These are phyloP conservation scores for Alternaria brassicicola DNA, from an alignment of 2,329 filamentous ascomycete genomes.

Conservation along the genomic window DNA sequence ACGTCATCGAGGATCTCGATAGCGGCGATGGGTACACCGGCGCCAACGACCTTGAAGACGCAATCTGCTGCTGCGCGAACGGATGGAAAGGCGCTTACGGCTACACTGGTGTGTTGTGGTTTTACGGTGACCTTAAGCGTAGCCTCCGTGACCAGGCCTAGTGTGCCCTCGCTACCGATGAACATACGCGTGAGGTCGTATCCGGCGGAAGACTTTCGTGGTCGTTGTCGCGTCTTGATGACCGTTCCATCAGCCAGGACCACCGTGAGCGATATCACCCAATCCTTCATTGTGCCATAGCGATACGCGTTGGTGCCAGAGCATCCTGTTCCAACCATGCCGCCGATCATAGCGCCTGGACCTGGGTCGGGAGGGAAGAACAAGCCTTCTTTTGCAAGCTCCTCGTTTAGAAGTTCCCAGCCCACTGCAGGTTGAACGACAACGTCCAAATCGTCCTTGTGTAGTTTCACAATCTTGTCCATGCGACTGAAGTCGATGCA, in stretches of 20 bases:
- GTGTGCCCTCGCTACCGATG: conserved; percentile 88
- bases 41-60: conserved; percentile 77
- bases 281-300: conserved; percentile 94
- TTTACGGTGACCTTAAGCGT: conserved; percentile 84
- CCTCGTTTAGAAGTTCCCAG: conserved; percentile 85
- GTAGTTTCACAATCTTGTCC: conserved; percentile 77
- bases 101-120: conserved; percentile 80
- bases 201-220: conserved; percentile 86
- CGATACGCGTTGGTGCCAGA: conserved; percentile 87
- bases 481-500: conserved; percentile 87
- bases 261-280: conserved; percentile 85
- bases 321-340: conserved; percentile 81
- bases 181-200: conserved; percentile 91
- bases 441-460: conserved; percentile 70
- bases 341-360: conserved; percentile 89
- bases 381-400: conserved; percentile 71
- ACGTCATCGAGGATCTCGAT: conserved; percentile 91
- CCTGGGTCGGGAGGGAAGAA: conserved; percentile 94
- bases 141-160: conserved; percentile 90
- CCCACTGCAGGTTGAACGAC: conserved; percentile 71
- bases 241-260: conserved; percentile 89
- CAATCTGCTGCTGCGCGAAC: conserved; percentile 78
- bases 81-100: conserved; percentile 69
- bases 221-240: conserved; percentile 86
- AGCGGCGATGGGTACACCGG: conserved; percentile 85